Evolutionary conservation across 2,329 filamentous ascomycete species (phyloP).

Genomic region (Sclerotiophoma versabilis): DNA sequence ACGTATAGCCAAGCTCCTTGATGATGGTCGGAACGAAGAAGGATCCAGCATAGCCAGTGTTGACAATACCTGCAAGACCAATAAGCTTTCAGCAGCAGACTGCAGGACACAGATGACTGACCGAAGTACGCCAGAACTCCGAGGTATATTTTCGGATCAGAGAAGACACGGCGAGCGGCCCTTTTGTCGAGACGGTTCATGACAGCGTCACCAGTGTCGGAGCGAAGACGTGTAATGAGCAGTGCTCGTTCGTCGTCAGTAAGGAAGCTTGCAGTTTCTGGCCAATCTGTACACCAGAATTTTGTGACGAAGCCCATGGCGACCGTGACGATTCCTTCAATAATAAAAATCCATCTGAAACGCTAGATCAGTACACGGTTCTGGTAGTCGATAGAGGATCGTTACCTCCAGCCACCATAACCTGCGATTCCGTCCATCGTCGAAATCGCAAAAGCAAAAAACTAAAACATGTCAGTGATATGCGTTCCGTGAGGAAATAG

Average conservation of each 20-base stretch:
- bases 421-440: constrained; percentile 66
- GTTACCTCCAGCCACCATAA: constrained; percentile 43
- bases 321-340: constrained; percentile 43
- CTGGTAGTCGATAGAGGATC: constrained; percentile 17
- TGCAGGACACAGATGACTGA: background rate
- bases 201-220: constrained; percentile 48
- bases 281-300: constrained; percentile 60
- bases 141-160: constrained; percentile 41
- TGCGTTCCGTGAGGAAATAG: background rate
- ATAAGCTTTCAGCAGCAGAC: background rate
- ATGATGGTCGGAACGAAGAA: constrained; percentile 54
- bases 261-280: constrained; percentile 46
- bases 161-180: constrained; percentile 56
- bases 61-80: constrained; percentile 45
- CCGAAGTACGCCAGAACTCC: constrained; percentile 34
- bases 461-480: constrained; percentile 17
- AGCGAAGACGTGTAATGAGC: constrained; percentile 37
- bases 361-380: background rate
- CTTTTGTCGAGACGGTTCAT: constrained; percentile 62
- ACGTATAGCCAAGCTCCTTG: constrained; percentile 50
- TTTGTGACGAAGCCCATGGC: constrained; percentile 55
- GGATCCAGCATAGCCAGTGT: constrained; percentile 55
- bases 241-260: constrained; percentile 37
- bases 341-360: constrained; percentile 31
- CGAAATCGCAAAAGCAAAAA: constrained; percentile 58